phyloP scores from a whole-genome alignment of 768 basidiomycete genomes.

The Auricularia cornea region DNA sequence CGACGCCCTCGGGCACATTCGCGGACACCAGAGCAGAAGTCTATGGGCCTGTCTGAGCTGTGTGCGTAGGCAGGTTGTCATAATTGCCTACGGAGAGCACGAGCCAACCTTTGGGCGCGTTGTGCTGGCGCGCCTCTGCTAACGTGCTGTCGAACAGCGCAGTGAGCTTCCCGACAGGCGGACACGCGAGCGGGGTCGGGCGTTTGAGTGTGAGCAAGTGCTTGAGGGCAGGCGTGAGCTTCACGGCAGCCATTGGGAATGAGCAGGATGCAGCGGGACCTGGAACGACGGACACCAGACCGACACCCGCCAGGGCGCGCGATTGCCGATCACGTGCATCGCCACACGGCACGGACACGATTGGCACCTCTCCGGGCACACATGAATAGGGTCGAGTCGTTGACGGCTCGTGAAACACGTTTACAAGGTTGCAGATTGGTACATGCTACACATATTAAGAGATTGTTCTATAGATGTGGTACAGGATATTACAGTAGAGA shows the following conservation, averaged over 20 bases:
- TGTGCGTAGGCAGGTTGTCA: constrained; percentile 5
- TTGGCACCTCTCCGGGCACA: constrained; percentile 1
- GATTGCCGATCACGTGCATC: too few species aligned
- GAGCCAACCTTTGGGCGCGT: constrained; percentile 72
- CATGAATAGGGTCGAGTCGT: too few species aligned
- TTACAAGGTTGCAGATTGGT: too few species aligned
- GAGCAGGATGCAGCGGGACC: not conserved
- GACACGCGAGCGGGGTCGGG: constrained; percentile 50
- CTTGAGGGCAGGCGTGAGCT: constrained; percentile 59
- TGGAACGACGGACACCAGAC: too few species aligned
- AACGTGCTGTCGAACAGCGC: constrained; percentile 53
- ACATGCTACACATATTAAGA: too few species aligned
- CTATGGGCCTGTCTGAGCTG: constrained; percentile 31
- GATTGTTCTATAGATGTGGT: too few species aligned
- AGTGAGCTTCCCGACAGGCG: constrained; percentile 44
- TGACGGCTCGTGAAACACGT: too few species aligned
- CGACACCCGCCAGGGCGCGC: too few species aligned
- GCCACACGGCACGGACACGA: not conserved
- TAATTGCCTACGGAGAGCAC: constrained; percentile 54
- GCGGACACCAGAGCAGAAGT: constrained; percentile 77
- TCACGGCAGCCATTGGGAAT: constrained; percentile 1
- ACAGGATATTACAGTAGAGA: too few species aligned
- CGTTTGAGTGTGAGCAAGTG: constrained; percentile 61
- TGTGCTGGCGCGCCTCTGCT: constrained; percentile 52
- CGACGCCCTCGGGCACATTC: constrained; percentile 72